These are phyloP conservation scores for Ligustrum vulgare DNA, from an alignment of 257 asterid genomes.

Conservation along the genomic window DNA sequence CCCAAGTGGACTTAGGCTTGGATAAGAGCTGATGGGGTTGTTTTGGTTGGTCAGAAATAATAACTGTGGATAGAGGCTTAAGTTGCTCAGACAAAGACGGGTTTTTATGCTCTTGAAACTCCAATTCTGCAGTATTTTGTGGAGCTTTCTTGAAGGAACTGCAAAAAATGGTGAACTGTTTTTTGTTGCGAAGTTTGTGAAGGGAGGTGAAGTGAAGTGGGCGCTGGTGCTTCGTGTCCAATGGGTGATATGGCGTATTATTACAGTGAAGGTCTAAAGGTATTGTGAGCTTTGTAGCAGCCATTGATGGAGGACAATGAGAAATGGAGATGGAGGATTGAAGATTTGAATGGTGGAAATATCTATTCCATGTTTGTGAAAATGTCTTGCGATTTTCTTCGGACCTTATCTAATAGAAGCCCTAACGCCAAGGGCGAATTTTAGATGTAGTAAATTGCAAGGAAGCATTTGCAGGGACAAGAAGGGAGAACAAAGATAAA, in stretches of 20 bases:
- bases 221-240: conserved; percentile 43
- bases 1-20: conserved; percentile 91
- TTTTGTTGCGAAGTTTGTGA: conserved; percentile 35
- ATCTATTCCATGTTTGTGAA: no score
- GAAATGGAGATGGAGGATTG: neutral
- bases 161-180: conserved; percentile 45
- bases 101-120: conserved; percentile 35
- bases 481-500: neutral
- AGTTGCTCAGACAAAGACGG: conserved; percentile 88
- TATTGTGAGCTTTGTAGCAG: conserved; percentile 64
- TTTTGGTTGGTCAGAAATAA: conserved; percentile 64
- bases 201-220: conserved; percentile 38
- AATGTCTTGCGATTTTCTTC: no score
- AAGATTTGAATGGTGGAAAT: no score
- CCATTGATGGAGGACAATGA: conserved; percentile 46
- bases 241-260: conserved; percentile 36
- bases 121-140: conserved; percentile 30
- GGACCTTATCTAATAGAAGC: conserved; percentile 37
- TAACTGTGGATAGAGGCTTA: conserved; percentile 66
- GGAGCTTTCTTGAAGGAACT: conserved; percentile 41
- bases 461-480: neutral
- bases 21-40: conserved; percentile 45
- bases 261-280: conserved; percentile 36
- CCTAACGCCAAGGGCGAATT: neutral
- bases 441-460: neutral